Base-by-base conservation (phyloP, 2,329 filamentous ascomycete species). In the Aspergillus sojae region DNA sequence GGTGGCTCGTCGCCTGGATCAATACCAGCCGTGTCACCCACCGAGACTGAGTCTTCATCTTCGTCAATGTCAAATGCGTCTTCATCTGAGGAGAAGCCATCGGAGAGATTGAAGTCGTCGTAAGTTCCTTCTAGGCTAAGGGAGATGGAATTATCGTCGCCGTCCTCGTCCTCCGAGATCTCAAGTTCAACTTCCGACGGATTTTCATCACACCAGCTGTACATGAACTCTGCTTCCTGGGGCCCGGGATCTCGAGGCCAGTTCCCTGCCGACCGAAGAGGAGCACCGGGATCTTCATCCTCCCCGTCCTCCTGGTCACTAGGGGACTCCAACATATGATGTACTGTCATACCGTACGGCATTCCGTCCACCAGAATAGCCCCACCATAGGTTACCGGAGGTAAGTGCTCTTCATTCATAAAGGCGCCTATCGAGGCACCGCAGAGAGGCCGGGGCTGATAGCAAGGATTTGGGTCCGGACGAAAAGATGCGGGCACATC, bases 341-440 rank as follows among this genome's bases (percentile, higher is more conserved):
- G 94, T 0, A 98, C 94, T 26, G 93, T 97, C 92, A 98, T 95
- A 14, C 94, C 94, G 72, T 93, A 95, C 0, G 92, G 88, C 75
- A 91, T 89, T 61, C 91, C 88, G 73, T 98, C 93, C 1, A 98
- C 88, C 36, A 95, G 81, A 46, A 98, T 88, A 4, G 97, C 85
- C 10, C 94, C 94, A 14, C 94, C 94, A 69, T 96, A 93, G 36
- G 93, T 96, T 3, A 96, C 94, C 2, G 94, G 93, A 6, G 94
- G 93, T 3, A 97, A 82, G 73, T 97, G 94, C 52, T 91, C 89
- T 67, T 93, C 88, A 62, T 91, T 91, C 57, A 92, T 89, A 83
- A 92, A 97, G 0, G 94, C 94, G 7, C 94, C 94, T 63, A 98
- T 97, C 50, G 93, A 97, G 9, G 94, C 94, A 1, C 94, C 94